Evolutionary conservation across 495 filamentous ascomycete genomes (phyloP).

Genomic region (Aspergillus coremiiformis): DNA sequence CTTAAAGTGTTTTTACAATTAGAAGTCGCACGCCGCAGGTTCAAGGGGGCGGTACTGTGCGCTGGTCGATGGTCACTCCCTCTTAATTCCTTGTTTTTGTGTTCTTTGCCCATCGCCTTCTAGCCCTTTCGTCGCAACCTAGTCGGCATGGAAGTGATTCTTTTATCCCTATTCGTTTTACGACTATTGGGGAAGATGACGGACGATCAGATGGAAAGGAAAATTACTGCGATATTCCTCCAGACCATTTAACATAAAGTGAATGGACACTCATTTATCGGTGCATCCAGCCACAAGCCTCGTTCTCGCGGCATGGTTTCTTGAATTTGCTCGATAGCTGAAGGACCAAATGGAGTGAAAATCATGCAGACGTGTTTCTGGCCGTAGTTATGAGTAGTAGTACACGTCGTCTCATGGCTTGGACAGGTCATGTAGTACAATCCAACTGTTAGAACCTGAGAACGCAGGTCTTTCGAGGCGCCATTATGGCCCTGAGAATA

Average conservation of each 20-base stretch:
- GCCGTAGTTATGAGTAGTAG: too few relatives aligned
- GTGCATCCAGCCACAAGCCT: background rate
- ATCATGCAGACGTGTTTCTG: too few relatives aligned
- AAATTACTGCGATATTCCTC: background rate
- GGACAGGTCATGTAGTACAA: background rate
- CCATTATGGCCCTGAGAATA: too few relatives aligned
- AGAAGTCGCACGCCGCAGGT: conserved; percentile 46
- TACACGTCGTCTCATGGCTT: too few relatives aligned
- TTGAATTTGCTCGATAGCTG: background rate
- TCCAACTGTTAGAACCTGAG: too few relatives aligned
- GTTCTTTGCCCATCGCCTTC: conserved; percentile 12
- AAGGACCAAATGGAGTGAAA: background rate
- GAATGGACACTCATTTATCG: background rate
- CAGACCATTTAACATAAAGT: background rate
- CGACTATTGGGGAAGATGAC: background rate
- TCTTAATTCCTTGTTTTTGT: conserved; percentile 27
- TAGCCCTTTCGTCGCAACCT: background rate
- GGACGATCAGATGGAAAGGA: conserved; percentile 2
- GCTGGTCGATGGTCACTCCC: conserved; percentile 54
- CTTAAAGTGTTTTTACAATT: conserved; percentile 29
- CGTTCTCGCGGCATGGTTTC: background rate
- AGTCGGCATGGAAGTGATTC: background rate
- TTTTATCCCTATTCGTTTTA: background rate
- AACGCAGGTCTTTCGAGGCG: too few relatives aligned
- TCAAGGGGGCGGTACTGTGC: conserved; percentile 47